A percentile compares a stretch with the other conserved stretches of the same genome.
Evolutionary conservation across 2,329 filamentous ascomycete genomes (phyloP).

Genomic region (Fusarium sp.): DNA sequence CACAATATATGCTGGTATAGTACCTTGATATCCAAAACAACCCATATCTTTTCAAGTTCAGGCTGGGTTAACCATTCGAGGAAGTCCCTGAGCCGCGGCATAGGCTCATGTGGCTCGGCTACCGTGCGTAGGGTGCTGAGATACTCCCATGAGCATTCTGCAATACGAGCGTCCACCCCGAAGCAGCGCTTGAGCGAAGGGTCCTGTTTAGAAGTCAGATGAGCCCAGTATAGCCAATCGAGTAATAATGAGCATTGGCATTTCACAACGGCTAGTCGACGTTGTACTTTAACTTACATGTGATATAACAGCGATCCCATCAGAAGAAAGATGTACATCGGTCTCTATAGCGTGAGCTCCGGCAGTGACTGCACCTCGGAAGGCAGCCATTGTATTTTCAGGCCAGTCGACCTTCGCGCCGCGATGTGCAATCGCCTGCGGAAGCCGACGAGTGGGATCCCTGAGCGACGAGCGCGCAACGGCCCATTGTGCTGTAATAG

Average conservation of each 20-base stretch:
- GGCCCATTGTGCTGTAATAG: slow-evolving; percentile 48
- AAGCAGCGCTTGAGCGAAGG: slow-evolving; percentile 83
- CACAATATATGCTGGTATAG: slow-evolving; percentile 6
- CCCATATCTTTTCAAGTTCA: slow-evolving; percentile 76
- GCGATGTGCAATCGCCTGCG: slow-evolving; percentile 81
- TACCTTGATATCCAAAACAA: slow-evolving; percentile 90
- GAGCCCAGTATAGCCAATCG: background rate
- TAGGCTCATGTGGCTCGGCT: slow-evolving; percentile 72
- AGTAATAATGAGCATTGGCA: background rate
- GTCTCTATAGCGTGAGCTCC: slow-evolving; percentile 88
- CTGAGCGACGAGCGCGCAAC: slow-evolving; percentile 48
- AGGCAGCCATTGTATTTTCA: slow-evolving; percentile 88
- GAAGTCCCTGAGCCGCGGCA: slow-evolving; percentile 81
- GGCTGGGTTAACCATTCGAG: slow-evolving; percentile 76
- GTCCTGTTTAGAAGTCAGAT: slow-evolving; percentile 65
- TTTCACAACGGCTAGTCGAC: background rate
- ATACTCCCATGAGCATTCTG: slow-evolving; percentile 81
- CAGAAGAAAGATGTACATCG: slow-evolving; percentile 84
- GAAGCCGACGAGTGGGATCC: slow-evolving; percentile 55
- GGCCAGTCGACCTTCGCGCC: slow-evolving; percentile 82
- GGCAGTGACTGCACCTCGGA: slow-evolving; percentile 76
- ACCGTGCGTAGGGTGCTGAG: slow-evolving; percentile 76
- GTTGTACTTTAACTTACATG: slow-evolving; percentile 66
- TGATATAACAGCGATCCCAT: slow-evolving; percentile 86
- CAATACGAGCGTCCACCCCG: slow-evolving; percentile 76